Percentiles rank a stretch among this genome's conserved stretches.
Conservation (phyloP, 176 grass and related monocot genomes). For the Cenchrus fungigraminus region DNA sequence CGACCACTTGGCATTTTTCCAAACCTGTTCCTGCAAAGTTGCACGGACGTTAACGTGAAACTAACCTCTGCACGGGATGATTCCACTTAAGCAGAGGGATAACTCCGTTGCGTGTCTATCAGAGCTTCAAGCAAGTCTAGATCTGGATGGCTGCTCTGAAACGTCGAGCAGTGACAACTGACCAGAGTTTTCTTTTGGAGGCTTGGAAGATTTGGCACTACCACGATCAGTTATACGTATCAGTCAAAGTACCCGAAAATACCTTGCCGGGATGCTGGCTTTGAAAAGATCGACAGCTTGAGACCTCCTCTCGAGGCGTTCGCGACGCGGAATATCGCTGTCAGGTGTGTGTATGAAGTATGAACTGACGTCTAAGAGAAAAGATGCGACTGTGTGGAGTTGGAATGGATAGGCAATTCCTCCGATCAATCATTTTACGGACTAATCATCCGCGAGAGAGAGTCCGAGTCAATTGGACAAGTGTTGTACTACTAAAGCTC, state of each 20-base stretch:
- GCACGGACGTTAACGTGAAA: conserved; percentile 19
- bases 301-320: neutral
- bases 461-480: neutral
- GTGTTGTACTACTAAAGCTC: neutral
- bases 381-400: neutral
- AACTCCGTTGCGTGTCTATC: neutral
- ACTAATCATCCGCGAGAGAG: neutral
- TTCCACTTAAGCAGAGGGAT: neutral
- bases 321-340: neutral
- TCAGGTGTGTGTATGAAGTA: neutral
- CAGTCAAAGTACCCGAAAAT: neutral
- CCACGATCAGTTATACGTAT: neutral
- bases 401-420: neutral
- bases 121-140: neutral
- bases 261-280: neutral
- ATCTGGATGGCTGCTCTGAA: neutral
- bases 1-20: too few relatives aligned
- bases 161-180: neutral
- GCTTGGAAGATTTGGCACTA: neutral
- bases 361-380: neutral
- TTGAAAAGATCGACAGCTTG: neutral
- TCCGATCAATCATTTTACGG: neutral
- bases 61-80: neutral
- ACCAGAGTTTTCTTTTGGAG: neutral
- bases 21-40: too few relatives aligned